A percentile compares a stretch with the other conserved stretches of the same genome.
Evolutionary conservation across 352 stramenopile genomes (phyloP).

Genomic region (Globisporangium canariense): DNA sequence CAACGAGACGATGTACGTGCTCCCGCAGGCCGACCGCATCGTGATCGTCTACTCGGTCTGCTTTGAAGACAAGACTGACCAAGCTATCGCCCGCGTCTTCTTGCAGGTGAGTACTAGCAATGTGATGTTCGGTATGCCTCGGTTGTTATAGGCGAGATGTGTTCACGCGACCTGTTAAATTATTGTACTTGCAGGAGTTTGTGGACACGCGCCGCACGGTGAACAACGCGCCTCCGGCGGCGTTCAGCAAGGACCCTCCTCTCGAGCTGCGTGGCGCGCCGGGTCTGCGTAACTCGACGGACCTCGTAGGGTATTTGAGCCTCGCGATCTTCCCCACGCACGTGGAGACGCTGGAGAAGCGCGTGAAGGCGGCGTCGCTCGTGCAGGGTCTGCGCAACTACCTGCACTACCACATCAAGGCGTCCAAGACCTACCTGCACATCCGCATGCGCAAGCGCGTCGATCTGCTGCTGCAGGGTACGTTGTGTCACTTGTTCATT

Average conservation of each 20-base stretch:
- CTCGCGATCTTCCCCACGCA: slow-evolving; percentile 88
- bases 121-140: too few relatives aligned
- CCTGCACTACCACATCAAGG: slow-evolving; percentile 96
- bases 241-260: slow-evolving; percentile 89
- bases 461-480: slow-evolving; percentile 88
- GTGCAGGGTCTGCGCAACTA: slow-evolving; percentile 91
- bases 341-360: slow-evolving; percentile 85
- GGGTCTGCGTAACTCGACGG: slow-evolving; percentile 48
- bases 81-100: slow-evolving; percentile 89
- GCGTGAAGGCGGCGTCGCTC: slow-evolving; percentile 84
- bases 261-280: slow-evolving; percentile 77
- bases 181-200: slow-evolving; percentile 70
- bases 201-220: slow-evolving; percentile 90
- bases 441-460: slow-evolving; percentile 95
- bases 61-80: slow-evolving; percentile 93
- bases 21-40: slow-evolving; percentile 86
- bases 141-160: neutral
- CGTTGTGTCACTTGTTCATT: neutral
- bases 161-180: slow-evolving; percentile 9
- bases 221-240: slow-evolving; percentile 91
- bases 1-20: slow-evolving; percentile 83
- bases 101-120: slow-evolving; percentile 41
- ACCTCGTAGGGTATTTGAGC: slow-evolving; percentile 90
- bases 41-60: slow-evolving; percentile 92
- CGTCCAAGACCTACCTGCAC: slow-evolving; percentile 94